Evolutionary conservation across 2,329 filamentous ascomycete species (phyloP), one percentile per base, ranked within the genome.

Genomic region (Colletotrichum falcatum): DNA sequence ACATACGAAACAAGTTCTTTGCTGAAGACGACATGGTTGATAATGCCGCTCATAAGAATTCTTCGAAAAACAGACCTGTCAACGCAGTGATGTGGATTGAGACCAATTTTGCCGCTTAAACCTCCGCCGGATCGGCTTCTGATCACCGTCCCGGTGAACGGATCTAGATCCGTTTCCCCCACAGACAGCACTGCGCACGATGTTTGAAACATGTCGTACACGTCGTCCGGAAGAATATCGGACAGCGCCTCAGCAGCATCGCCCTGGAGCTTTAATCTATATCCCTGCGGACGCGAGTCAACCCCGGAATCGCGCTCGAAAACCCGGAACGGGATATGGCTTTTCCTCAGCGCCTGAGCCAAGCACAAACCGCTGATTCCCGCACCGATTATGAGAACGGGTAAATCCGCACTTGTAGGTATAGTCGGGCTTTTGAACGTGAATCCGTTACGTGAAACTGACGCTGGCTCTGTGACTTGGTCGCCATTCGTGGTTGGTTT

Each of bases 41-140:
- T 89, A 65, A 85, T 85, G 0, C 89, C 89, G 23, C 84, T 79
- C 59, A 89, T 77, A 74, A 92, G 91, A 5, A 88, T 72, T 53
- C 78, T 82, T 2, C 90, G 83, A 89, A 92, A 91, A 42, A 90
- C 88, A 3, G 89, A 89, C 7, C 90, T 80, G 0, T 88, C 84
- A 49, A 91, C 89, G 0, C 89, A 89, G 0, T 92, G 53, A 35
- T n/a, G 37, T 2, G 63, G 63, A 18, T 61, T 28, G 0, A 66
- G 46, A 1, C 63, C 83, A 11, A 89, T 82, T 76, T 90, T 89
- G 6, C 86, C 88, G 48, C 88, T 26, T 88, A 83, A 20, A 86
- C 89, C 0, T 78, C 67, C 37, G 91, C 79, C 1, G 74, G 78
- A 72, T 81, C 79, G 16, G 23, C 63, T 65, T 8, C 53, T 65